Percentiles rank a stretch among this genome's conserved stretches.
Conservation (phyloP, 495 filamentous ascomycete genomes). For the Neurospora pannonica region DNA sequence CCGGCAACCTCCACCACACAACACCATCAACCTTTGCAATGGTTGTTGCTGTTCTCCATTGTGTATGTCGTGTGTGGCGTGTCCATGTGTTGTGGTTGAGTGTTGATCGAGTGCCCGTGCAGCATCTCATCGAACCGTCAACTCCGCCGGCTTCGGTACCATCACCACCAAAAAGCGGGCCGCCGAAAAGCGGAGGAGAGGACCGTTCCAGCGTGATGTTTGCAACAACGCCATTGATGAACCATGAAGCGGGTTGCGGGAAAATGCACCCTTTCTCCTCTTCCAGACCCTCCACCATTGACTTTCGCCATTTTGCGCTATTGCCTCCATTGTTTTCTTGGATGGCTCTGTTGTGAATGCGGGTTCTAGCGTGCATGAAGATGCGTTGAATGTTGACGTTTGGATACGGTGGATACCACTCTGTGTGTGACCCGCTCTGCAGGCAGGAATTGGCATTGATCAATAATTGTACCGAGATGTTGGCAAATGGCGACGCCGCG, state of each 20-base stretch:
- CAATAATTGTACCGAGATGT: no score
- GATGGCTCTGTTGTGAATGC: neutral
- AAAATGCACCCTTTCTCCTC: neutral
- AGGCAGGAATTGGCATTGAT: no score
- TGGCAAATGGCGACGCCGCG: neutral
- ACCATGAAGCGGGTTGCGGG: neutral
- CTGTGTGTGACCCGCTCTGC: neutral
- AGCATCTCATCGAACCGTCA: neutral
- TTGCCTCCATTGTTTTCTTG: neutral
- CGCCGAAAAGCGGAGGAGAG: neutral
- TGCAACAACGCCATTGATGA: neutral
- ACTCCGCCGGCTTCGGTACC: neutral
- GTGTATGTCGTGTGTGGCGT: neutral
- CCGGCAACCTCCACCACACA: neutral
- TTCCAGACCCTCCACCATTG: neutral
- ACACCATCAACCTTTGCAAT: neutral
- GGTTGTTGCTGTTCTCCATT: neutral
- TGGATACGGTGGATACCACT: neutral
- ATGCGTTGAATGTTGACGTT: neutral
- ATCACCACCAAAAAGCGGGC: neutral
- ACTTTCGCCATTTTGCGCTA: neutral
- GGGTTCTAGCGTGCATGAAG: neutral
- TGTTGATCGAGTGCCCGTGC: neutral
- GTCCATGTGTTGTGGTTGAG: neutral
- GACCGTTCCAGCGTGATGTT: neutral